phyloP scores from a whole-genome alignment of 2,329 filamentous ascomycete genomes.

The Fusarium anguioides region DNA sequence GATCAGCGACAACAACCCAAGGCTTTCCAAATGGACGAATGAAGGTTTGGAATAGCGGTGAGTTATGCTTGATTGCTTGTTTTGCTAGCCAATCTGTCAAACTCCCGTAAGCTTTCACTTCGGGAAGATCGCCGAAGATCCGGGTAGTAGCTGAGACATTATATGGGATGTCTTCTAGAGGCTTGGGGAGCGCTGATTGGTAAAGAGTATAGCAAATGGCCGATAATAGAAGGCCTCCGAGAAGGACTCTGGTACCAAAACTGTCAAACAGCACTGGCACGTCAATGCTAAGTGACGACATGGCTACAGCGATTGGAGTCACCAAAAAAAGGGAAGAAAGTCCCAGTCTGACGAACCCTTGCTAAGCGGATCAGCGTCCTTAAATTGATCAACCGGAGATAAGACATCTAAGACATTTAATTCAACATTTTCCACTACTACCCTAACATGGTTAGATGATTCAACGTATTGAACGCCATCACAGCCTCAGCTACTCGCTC shows the following conservation, averaged over 20 bases:
- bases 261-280: background rate
- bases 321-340: background rate
- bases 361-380: background rate
- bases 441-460: conserved; percentile 4
- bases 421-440: conserved; percentile 6
- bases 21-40: conserved; percentile 24
- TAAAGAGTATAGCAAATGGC: conserved; percentile 18
- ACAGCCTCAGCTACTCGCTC: background rate
- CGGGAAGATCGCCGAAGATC: conserved; percentile 22
- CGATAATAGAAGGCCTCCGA: conserved; percentile 5
- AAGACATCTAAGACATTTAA: background rate
- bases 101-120: conserved; percentile 19
- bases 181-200: conserved; percentile 15
- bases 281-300: background rate
- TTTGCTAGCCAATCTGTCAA: conserved; percentile 26
- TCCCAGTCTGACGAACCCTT: background rate
- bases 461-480: background rate
- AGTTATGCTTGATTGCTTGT: conserved; percentile 17
- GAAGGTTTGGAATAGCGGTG: conserved; percentile 25
- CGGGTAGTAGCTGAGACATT: conserved; percentile 25
- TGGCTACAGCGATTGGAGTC: background rate
- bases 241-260: background rate
- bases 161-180: conserved; percentile 22
- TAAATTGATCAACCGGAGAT: background rate
- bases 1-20: conserved; percentile 27